Conservation (phyloP, 371 early-diverging fungal genomes). For the Synchytrium microbalum region DNA sequence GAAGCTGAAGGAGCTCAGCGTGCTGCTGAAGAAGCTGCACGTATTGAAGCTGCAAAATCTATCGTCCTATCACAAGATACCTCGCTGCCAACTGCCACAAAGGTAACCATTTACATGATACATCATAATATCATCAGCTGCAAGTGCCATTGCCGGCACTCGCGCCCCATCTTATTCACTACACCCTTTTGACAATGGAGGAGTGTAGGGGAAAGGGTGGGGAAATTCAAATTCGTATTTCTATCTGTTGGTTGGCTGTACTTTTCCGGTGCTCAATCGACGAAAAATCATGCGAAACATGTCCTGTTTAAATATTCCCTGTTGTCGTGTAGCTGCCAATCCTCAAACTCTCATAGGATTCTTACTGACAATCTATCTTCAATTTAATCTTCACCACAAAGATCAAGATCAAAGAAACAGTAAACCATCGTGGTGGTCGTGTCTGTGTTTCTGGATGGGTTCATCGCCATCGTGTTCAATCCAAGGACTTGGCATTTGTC, state of each 20-base stretch:
- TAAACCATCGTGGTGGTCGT: conserved; percentile 64
- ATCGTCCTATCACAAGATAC: conserved; percentile 69
- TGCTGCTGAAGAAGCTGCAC: conserved; percentile 47
- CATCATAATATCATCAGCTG: not conserved
- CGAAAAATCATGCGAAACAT: conserved; percentile 7
- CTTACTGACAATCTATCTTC: no score
- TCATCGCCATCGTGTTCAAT: conserved; percentile 90
- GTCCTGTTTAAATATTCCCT: conserved; percentile 6
- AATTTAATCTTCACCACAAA: conserved; percentile 12
- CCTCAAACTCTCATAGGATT: no score
- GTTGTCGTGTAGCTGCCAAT: no score
- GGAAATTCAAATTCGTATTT: conserved; percentile 3
- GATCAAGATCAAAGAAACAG: conserved; percentile 74
- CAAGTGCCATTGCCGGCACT: not conserved
- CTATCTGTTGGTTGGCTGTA: not conserved
- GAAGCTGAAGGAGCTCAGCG: conserved; percentile 56
- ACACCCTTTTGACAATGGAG: conserved; percentile 3
- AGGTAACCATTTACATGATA: conserved; percentile 32
- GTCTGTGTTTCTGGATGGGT: conserved; percentile 94
- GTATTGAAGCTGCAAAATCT: conserved; percentile 75
- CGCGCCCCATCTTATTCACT: conserved; percentile 9
- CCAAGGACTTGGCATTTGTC: conserved; percentile 93
- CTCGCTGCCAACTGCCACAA: conserved; percentile 64
- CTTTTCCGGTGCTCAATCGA: not conserved
- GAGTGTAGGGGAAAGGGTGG: conserved; percentile 7